Conservation (phyloP, 1,139 yeast species). For the Kurtzmaniella quercitrusa region DNA sequence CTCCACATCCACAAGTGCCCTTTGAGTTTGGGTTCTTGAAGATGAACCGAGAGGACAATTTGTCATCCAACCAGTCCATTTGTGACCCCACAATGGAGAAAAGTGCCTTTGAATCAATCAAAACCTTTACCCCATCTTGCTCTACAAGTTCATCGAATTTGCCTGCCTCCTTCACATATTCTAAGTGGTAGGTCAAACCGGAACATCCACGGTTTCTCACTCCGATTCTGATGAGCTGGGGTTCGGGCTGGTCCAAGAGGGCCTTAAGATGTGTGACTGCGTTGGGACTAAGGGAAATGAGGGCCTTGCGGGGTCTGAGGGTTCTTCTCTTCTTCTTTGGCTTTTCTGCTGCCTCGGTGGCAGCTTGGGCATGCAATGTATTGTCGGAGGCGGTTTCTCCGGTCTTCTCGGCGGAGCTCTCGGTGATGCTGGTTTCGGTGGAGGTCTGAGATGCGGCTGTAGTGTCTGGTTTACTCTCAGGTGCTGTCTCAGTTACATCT, state of each 20-base stretch:
- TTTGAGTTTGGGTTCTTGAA: slow-evolving; percentile 94
- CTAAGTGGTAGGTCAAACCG: slow-evolving; percentile 86
- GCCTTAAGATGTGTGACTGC: slow-evolving; percentile 70
- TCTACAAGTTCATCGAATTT: slow-evolving; percentile 90
- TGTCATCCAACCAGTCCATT: slow-evolving; percentile 98
- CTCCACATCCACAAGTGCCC: slow-evolving; percentile 99
- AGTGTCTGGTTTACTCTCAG: not conserved
- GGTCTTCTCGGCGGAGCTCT: slow-evolving; percentile 4
- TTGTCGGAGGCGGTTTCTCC: slow-evolving; percentile 7
- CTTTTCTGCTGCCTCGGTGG: slow-evolving; percentile 7
- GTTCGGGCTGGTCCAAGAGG: slow-evolving; percentile 74
- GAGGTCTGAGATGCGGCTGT: not conserved
- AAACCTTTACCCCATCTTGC: slow-evolving; percentile 89
- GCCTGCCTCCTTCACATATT: slow-evolving; percentile 84
- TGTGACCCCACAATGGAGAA: slow-evolving; percentile 94
- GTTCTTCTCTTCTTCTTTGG: slow-evolving; percentile 56
- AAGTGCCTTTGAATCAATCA: slow-evolving; percentile 92
- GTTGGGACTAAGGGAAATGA: slow-evolving; percentile 69
- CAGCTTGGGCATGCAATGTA: slow-evolving; percentile 1
- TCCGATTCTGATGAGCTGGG: slow-evolving; percentile 85
- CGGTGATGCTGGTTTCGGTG: slow-evolving; percentile 4
- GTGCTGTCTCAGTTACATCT: not conserved
- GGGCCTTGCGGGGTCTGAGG: slow-evolving; percentile 78
- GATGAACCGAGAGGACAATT: slow-evolving; percentile 80
- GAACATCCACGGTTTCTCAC: slow-evolving; percentile 97